Evolutionary conservation across 2,329 filamentous ascomycete species (phyloP).

Genomic region (Ophiocordyceps australis): DNA sequence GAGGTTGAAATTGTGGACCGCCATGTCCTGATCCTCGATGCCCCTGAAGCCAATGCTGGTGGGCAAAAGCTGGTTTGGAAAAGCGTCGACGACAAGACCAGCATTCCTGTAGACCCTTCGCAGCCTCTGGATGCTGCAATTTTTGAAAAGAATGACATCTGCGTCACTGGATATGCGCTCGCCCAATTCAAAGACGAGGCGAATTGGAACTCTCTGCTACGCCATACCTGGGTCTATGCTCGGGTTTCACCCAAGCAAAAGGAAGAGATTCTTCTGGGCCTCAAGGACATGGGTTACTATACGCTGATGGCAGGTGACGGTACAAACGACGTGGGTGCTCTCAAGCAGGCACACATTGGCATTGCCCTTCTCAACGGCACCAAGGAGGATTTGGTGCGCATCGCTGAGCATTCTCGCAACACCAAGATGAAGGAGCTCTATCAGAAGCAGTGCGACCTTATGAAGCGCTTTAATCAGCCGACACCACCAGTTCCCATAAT

Average conservation of each 20-base stretch:
- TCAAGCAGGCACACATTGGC: constrained; percentile 96
- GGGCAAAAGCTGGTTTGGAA: constrained; percentile 81
- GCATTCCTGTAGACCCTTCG: constrained; percentile 68
- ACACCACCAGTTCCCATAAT: constrained; percentile 77
- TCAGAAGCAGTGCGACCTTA: constrained; percentile 83
- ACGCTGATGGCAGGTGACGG: constrained; percentile 98
- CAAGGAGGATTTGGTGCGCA: constrained; percentile 74
- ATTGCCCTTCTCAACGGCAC: constrained; percentile 92
- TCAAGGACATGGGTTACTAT: constrained; percentile 94
- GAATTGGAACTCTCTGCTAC: constrained; percentile 60
- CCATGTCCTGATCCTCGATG: constrained; percentile 85
- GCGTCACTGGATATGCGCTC: constrained; percentile 86
- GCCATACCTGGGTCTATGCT: constrained; percentile 93
- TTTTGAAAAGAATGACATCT: constrained; percentile 73
- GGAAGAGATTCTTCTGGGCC: constrained; percentile 89
- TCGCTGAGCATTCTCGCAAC: constrained; percentile 82
- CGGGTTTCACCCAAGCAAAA: constrained; percentile 98
- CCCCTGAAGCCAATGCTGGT: constrained; percentile 72
- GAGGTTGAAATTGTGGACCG: constrained; percentile 96
- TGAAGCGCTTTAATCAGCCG: constrained; percentile 90
- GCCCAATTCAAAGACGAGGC: constrained; percentile 70
- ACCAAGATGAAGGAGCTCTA: constrained; percentile 98
- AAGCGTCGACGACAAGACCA: constrained; percentile 79
- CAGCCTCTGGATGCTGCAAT: constrained; percentile 69
- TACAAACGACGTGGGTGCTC: constrained; percentile 91